Conservation (phyloP, 2,329 filamentous ascomycete species). For the Anthostomella pinea region DNA sequence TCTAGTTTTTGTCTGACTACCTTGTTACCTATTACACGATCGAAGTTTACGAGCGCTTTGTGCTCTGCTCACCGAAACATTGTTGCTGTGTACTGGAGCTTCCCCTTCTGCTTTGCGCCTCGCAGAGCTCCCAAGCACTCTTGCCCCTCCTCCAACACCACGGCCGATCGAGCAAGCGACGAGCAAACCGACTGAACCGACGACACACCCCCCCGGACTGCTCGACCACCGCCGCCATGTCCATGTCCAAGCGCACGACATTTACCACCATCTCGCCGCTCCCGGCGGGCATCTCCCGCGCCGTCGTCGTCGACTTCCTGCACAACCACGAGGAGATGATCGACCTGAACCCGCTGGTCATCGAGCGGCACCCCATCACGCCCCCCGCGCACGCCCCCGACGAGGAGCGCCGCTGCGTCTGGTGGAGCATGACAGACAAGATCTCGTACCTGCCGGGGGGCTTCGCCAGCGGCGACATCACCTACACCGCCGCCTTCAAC, state of each 20-base stretch:
- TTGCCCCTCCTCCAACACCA: too few relatives aligned
- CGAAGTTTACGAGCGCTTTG: too few relatives aligned
- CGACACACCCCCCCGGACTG: not conserved
- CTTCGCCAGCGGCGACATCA: conserved; percentile 50
- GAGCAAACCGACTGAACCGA: not conserved
- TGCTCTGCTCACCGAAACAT: too few relatives aligned
- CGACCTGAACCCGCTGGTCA: conserved; percentile 79
- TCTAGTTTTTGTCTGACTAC: too few relatives aligned
- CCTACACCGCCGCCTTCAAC: conserved; percentile 78
- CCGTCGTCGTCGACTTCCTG: conserved; percentile 71
- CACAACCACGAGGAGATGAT: conserved; percentile 82
- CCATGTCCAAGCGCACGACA: conserved; percentile 66
- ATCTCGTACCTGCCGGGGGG: conserved; percentile 45
- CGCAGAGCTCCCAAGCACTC: too few relatives aligned
- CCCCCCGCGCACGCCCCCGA: conserved; percentile 63
- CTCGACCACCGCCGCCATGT: conserved; percentile 15
- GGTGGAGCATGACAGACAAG: conserved; percentile 78
- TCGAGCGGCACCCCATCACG: conserved; percentile 65
- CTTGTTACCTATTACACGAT: too few relatives aligned
- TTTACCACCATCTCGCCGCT: conserved; percentile 81
- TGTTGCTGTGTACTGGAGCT: too few relatives aligned
- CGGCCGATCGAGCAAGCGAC: not conserved
- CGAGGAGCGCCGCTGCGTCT: conserved; percentile 70
- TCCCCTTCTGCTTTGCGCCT: too few relatives aligned
- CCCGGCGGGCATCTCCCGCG: conserved; percentile 63